Base-by-base conservation (phyloP, 2,329 filamentous ascomycete genomes). In the Pseudocercospora macadamiae region DNA sequence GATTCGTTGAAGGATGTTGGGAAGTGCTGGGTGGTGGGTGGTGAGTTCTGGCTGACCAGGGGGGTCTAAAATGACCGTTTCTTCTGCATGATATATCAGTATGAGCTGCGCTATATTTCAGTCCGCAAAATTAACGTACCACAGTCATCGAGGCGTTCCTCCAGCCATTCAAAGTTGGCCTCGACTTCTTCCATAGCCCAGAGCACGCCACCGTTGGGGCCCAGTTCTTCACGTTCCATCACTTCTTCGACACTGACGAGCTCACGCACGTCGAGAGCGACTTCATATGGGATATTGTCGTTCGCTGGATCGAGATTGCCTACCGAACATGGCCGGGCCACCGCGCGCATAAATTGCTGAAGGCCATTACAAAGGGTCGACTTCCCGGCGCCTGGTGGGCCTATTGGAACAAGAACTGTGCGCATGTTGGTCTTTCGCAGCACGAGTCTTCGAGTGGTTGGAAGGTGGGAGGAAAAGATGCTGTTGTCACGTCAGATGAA, bases 321-420 rank as follows among this genome's bases (percentile, higher is more conserved):
- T 34, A 97, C 87, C 14, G 91, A 96, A 80, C 91, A 96, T 75
- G 96, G 93, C 57, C 95, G 89, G 61, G 93, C 92, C 73, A 99
- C 96, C 64, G 95, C 93, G 65, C 89, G 89, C 83, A 97, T 89
- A 79, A 99, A 99, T 78, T 99, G 95, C 72, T 97, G 91, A 90
- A 99, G 96, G 73, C 95, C 95, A 86, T 97, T 91, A 81, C 93
- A 97, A 75, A 96, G 97, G 6, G 95, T 99, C 65, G 92, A 97
- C 79, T 99, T 99, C 61, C 95, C 95, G 26, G 92, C 87, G 70
- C 95, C 95, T 5, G 95, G 95, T 66, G 93, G 93, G n/a, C 95
- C 95, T 49, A 73, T 69, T 18, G 70, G 71, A 26, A 73, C 55
- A 7, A 73, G 54, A 32, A 73, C 62, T 18, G 68, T 71, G 42